Base-by-base conservation (phyloP, 2,329 filamentous ascomycete genomes). In the Macrophomina tecta region DNA sequence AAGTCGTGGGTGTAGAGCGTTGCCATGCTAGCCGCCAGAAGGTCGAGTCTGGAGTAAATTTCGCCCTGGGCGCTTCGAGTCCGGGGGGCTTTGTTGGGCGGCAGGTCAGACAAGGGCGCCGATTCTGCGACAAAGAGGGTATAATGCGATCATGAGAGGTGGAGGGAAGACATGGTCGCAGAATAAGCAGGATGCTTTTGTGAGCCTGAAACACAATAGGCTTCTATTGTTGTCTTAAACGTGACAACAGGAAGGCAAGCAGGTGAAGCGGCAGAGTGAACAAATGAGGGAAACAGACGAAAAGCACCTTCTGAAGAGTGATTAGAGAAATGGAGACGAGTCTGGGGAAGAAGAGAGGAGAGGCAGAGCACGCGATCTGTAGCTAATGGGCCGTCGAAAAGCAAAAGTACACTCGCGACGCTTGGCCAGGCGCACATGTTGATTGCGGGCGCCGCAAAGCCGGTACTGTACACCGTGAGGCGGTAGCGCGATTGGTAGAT, bases 211-310 rank as follows among this genome's bases (percentile, higher is more conserved):
- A 62, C 58, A 62, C 45, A 28, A 23, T 38, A 49, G 58, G 58
- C 58, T 62, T 62, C 58, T 62, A 49, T 62, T 62, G 58, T 62
- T 62, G 58, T 62, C 58, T 62, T 49, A 49, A 48, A 62, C 30
- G 45, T 30, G 58, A 62, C 58, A 62, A 62, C 49, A 62, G 58
- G 40, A 42, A 48, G 56, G 18, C 56, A 46, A 7, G 7, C 18
- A 6, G 34, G 52, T 23, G 58, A 48, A 46, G 40, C 28, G 34
- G 42, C 56, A 14, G 38, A 40, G 23, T 6, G 55, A 18, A 64
- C 58, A 38, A 71, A 67, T 28, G 70, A 72, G 72, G 68, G 67
- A 61, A 66, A 68, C 46, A 68, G 49, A 60, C 66, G 64, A 69
- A 52, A 63, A 61, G 30, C 69, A 71, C 70, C 68, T 30, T 66